These are phyloP conservation scores for Capsella bursapastoris DNA, from an alignment of 345 rosid genomes.

Conservation along the genomic window DNA sequence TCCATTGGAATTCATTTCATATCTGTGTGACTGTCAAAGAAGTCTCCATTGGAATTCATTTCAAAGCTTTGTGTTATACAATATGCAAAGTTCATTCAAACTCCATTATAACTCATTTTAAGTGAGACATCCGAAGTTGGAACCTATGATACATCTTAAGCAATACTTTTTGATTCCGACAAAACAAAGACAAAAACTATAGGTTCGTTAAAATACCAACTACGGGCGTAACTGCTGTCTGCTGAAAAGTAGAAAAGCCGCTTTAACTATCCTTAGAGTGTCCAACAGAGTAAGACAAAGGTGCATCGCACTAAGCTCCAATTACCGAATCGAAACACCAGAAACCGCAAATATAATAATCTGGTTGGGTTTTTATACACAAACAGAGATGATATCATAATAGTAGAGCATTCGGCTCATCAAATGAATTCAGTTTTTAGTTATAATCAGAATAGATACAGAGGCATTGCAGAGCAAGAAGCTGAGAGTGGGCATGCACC, in stretches of 20 bases:
- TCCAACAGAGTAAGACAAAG: neutral
- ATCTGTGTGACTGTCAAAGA: neutral
- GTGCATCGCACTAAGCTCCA: constrained; percentile 13
- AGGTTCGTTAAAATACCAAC: neutral
- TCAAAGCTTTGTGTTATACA: neutral
- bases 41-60: neutral
- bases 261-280: neutral
- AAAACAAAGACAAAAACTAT: neutral
- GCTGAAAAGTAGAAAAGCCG: neutral
- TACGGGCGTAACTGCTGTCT: neutral
- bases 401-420: neutral
- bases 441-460: constrained; percentile 35
- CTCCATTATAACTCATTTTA: neutral
- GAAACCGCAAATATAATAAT: constrained; percentile 4
- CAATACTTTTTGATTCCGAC: neutral
- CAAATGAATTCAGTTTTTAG: constrained; percentile 26
- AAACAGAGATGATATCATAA: neutral
- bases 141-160: too few species aligned
- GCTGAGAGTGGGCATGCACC: neutral
- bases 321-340: constrained; percentile 35
- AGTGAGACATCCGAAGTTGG: too few species aligned
- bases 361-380: constrained; percentile 30
- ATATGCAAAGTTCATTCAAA: neutral
- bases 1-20: too few species aligned
- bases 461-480: constrained; percentile 16